phyloP scores from a whole-genome alignment of 805 yeast genomes.

The Scheffersomyces coipomensis region DNA sequence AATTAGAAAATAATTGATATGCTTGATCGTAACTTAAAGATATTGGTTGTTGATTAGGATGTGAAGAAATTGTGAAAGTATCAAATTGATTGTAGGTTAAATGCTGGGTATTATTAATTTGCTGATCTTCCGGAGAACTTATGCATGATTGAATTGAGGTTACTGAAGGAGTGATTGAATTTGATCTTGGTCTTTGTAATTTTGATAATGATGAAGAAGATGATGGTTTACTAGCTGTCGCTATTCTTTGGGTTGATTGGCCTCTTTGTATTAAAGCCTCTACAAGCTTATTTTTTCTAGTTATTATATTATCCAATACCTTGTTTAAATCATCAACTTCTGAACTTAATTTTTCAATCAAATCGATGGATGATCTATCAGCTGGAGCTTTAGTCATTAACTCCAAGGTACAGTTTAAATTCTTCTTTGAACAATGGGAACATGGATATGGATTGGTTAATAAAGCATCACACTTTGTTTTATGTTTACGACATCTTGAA shows the following conservation, averaged over 20 bases:
- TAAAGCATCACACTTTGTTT: constrained; percentile 62
- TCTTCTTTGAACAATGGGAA: constrained; percentile 52
- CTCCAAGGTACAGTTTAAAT: constrained; percentile 53
- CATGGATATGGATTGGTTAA: constrained; percentile 55
- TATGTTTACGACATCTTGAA: constrained; percentile 62
- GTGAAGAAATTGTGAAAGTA: constrained; percentile 4
- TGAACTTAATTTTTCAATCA: constrained; percentile 21
- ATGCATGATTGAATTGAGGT: constrained; percentile 21
- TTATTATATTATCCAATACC: constrained; percentile 21
- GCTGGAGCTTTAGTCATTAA: constrained; percentile 46
- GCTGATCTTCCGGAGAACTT: constrained; percentile 10
- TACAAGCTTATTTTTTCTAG: constrained; percentile 13
- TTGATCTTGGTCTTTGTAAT: neutral
- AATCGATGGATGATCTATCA: constrained; percentile 37
- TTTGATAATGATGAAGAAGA: neutral
- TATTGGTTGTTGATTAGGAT: constrained; percentile 6
- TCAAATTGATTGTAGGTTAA: neutral
- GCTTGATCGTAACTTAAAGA: constrained; percentile 13
- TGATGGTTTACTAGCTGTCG: neutral
- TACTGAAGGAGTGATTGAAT: constrained; percentile 15
- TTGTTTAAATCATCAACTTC: constrained; percentile 23
- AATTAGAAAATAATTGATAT: constrained; percentile 14
- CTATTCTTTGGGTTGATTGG: constrained; percentile 2
- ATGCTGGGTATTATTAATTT: neutral
- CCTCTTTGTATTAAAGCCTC: constrained; percentile 11